Evolutionary conservation across 2,329 filamentous ascomycete species (phyloP), one percentile per base, ranked within the genome.

Genomic region (Sporothrix protearum): DNA sequence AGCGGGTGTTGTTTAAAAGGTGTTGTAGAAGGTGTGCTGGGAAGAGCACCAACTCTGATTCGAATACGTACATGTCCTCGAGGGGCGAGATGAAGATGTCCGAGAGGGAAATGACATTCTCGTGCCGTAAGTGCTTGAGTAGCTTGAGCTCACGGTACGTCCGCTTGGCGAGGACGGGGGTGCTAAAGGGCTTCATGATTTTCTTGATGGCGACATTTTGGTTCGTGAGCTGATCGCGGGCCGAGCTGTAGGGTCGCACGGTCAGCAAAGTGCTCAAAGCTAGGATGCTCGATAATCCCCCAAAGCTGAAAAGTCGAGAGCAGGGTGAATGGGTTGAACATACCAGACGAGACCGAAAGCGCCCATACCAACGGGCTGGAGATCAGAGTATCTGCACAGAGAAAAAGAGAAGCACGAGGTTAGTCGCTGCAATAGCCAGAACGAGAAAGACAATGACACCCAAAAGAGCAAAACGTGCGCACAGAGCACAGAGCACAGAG

Each of bases 111-210:
- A 99, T 99, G 80, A 99, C 95, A 84, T 99, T 99, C 84, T 99
- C 96, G 81, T 99, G 96, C 80, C 91, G 91, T 73, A 99, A 85
- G 80, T 99, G 96, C 86, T 98, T 99, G 79, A 99, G 86, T 75
- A 99, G 88, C 86, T 98, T 99, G 80, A 99, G 85, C 82, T 99
- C 96, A 79, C 96, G 91, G 82, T 99, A 99, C 76, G 96, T 99
- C 80, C 96, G 89, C 86, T 99, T 99, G 72, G 96, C 96, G 64
- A 99, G 87, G 72, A 99, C 96, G 0, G 96, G 94, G n/a, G 96
- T 99, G 86, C 94, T 97, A 84, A 99, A 99, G 10, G 96, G 96
- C 86, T 98, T 99, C 95, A 99, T 98, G 80, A 99, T 99, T 89
- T 99, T 99, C 88, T 99, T 99, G 80, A 99, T 94, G 73, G 96